These are phyloP conservation scores for Neoboletus magnificus DNA, from an alignment of 768 basidiomycete species.

Conservation along the genomic window DNA sequence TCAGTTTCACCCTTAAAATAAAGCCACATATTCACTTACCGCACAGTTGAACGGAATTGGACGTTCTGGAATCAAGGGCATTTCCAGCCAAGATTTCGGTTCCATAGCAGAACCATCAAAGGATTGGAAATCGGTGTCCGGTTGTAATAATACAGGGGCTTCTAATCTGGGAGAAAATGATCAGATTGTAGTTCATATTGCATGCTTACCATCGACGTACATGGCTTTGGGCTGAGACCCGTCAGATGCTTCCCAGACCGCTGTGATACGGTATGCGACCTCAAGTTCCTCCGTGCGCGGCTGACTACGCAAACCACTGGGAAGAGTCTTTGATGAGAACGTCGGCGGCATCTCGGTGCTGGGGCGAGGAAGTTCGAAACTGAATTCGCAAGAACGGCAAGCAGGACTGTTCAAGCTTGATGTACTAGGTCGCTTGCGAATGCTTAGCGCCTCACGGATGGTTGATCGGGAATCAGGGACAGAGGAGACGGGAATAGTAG, in stretches of 20 bases:
- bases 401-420: conserved; percentile 36
- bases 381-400: conserved; percentile 41
- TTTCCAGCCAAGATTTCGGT: conserved; percentile 63
- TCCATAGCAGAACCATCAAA: conserved; percentile 43
- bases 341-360: conserved; percentile 65
- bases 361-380: conserved; percentile 52
- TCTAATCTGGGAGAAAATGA: conserved; percentile 46
- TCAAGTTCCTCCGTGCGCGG: conserved; percentile 35
- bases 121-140: conserved; percentile 58
- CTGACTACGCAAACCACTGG: conserved; percentile 23
- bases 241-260: conserved; percentile 55
- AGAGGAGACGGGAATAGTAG: conserved; percentile 38
- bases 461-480: conserved; percentile 20
- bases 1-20: neutral
- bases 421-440: conserved; percentile 47
- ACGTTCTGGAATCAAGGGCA: conserved; percentile 61
- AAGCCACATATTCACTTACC: conserved; percentile 39
- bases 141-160: conserved; percentile 60
- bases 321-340: conserved; percentile 41
- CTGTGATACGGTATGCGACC: conserved; percentile 54
- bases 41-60: conserved; percentile 63
- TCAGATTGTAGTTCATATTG: neutral
- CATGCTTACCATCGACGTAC: conserved; percentile 38
- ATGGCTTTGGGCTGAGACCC: conserved; percentile 41
- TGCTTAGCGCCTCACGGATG: conserved; percentile 33